phyloP scores from a whole-genome alignment of 306 rosid species.

The Cicer yamashitae region DNA sequence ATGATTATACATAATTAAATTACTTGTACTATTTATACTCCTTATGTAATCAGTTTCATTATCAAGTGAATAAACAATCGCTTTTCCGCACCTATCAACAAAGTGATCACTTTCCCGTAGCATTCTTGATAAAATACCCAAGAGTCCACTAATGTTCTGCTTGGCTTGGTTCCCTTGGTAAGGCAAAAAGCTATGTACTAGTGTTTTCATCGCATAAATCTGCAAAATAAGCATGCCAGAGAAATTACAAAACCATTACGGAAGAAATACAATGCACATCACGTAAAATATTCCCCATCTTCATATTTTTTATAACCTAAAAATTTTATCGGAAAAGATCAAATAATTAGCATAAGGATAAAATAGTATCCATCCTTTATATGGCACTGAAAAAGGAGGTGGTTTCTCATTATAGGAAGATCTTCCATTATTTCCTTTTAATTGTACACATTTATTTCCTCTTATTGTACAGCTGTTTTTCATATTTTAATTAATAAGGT shows the following conservation, averaged over 20 bases:
- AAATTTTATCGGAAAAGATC: not conserved
- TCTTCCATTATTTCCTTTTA: not conserved
- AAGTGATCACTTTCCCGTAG: constrained; percentile 55
- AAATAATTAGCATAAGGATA: not conserved
- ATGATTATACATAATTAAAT: too few species aligned
- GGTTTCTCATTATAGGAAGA: not conserved
- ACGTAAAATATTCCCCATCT: not conserved
- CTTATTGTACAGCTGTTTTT: not conserved
- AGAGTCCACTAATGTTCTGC: constrained; percentile 56
- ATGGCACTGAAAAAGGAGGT: constrained; percentile 6
- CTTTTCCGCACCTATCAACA: constrained; percentile 21
- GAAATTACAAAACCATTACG: constrained; percentile 29
- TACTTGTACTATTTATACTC: too few species aligned
- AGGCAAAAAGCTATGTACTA: constrained; percentile 80
- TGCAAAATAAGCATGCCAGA: constrained; percentile 50
- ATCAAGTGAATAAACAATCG: too few species aligned
- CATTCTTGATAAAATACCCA: constrained; percentile 61
- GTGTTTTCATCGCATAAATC: constrained; percentile 87
- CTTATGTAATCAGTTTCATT: too few species aligned
- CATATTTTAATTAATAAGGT: not conserved
- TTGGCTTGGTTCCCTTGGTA: constrained; percentile 55
- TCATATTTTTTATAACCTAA: not conserved
- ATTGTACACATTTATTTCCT: not conserved
- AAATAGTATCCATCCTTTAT: not conserved
- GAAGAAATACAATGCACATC: constrained; percentile 27